Percentiles rank a stretch among this genome's conserved stretches.
These are phyloP conservation scores for Xylariaceae sp. DNA, from an alignment of 2,329 filamentous ascomycete species.

Conservation along the genomic window DNA sequence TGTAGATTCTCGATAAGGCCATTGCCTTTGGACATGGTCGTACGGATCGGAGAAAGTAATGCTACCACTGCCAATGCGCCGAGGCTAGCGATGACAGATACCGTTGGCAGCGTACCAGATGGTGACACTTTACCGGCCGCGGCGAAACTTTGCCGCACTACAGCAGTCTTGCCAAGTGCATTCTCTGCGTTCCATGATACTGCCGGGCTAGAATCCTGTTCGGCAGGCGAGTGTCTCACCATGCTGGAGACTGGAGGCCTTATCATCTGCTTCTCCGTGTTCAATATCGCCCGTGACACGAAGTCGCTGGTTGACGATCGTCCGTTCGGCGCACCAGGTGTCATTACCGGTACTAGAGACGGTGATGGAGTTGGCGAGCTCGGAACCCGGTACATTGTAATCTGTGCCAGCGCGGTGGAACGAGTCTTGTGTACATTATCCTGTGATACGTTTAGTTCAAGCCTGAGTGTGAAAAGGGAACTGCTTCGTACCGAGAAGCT, in stretches of 20 bases:
- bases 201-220: background rate
- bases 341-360: background rate
- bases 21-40: background rate
- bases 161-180: background rate
- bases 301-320: background rate
- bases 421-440: background rate
- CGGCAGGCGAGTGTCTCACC: background rate
- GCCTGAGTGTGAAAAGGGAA: background rate
- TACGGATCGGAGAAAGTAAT: background rate
- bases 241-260: too few relatives aligned
- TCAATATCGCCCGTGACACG: background rate
- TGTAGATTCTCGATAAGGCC: background rate
- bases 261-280: background rate
- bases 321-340: background rate
- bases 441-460: conserved; percentile 12
- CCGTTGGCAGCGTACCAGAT: background rate
- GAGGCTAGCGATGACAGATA: background rate
- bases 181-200: background rate
- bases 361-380: background rate
- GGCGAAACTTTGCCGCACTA: background rate
- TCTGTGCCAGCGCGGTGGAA: background rate
- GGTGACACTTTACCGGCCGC: background rate
- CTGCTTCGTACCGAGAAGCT: conserved; percentile 17
- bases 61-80: background rate
- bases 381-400: background rate